Conservation (phyloP, 2,329 filamentous ascomycete genomes). For the Xylariaceae sp. region DNA sequence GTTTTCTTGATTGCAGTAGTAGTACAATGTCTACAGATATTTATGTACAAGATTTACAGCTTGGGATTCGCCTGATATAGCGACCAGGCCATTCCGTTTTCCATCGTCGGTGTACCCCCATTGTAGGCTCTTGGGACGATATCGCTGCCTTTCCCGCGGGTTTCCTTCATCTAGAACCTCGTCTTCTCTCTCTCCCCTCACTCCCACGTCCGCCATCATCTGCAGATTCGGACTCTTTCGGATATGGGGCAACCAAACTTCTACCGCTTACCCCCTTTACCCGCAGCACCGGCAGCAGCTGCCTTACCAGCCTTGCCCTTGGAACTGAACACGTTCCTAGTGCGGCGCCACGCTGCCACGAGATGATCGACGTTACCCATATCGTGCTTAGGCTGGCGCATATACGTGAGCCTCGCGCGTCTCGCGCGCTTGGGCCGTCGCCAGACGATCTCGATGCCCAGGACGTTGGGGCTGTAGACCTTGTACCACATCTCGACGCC, state of each 20-base stretch:
- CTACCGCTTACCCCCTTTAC: constrained; percentile 20
- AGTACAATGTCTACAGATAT: constrained; percentile 26
- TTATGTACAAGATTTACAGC: constrained; percentile 26
- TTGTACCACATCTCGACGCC: constrained; percentile 99
- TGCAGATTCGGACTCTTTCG: too few relatives aligned
- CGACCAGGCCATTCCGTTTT: neutral
- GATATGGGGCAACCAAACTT: too few relatives aligned
- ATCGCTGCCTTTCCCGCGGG: neutral
- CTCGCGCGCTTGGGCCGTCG: constrained; percentile 82
- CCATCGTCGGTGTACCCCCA: neutral
- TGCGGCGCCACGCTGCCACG: constrained; percentile 66
- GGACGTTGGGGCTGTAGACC: constrained; percentile 87
- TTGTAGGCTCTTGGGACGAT: neutral
- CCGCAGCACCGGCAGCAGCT: neutral
- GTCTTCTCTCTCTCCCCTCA: neutral
- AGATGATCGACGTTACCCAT: constrained; percentile 84
- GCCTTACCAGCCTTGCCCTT: constrained; percentile 31
- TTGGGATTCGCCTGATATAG: neutral
- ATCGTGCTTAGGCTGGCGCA: constrained; percentile 88
- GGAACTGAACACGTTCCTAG: constrained; percentile 48
- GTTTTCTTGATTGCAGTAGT: neutral
- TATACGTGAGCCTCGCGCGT: constrained; percentile 86
- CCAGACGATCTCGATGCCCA: constrained; percentile 93
- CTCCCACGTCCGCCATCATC: neutral
- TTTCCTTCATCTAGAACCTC: neutral